Evolutionary conservation across 2,329 filamentous ascomycete genomes (phyloP), one percentile per base, ranked within the genome.

Genomic region (Calonectria crousiana): DNA sequence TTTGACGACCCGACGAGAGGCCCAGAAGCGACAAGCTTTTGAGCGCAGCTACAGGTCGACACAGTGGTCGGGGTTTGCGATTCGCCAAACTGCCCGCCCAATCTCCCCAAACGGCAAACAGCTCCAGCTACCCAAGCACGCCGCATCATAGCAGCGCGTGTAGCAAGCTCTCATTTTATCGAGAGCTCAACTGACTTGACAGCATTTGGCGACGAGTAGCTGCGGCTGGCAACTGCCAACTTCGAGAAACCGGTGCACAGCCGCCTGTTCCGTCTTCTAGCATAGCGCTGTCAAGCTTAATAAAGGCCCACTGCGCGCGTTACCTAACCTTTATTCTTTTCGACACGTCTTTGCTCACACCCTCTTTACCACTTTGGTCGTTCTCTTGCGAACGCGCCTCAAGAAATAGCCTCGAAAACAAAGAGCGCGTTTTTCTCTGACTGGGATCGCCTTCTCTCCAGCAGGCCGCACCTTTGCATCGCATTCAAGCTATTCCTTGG

Each of bases 101-200:
- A 69, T 71, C 67, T 71, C 72, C 72, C 67, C 72, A 71, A 71
- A 71, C 72, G 72, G 72, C 62, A 71, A 73, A 66, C 36, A 47
- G 58, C 67, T 67, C 49, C 34, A 60, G 56, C 56, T 60, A 60
- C 32, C 26, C 28, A 68, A 47, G 51, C 34, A 53, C 44, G 44
- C 44, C 64, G 69, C 32, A 67, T 34, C 52, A 41, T 47, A 58
- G 36, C 60, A 70, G 53, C 38, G 26, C 53, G n/a, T 44, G 52
- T 47, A 73, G 66, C 64, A 23, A 53, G 36, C 53, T 69, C 53
- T 69, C 28, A 69, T 62, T 62, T 65, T 51, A 65, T 64, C 56
- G 41, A 64, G 28, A 72, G 65, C 69, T 49, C 38, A 30, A 62
- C 51, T 67, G 52, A 69, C 67, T 70, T 67, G 67, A 60, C 58